Evolutionary conservation across 2,329 filamentous ascomycete species (phyloP), one percentile per base, ranked within the genome.

Genomic region (Colletotrichum sp.): DNA sequence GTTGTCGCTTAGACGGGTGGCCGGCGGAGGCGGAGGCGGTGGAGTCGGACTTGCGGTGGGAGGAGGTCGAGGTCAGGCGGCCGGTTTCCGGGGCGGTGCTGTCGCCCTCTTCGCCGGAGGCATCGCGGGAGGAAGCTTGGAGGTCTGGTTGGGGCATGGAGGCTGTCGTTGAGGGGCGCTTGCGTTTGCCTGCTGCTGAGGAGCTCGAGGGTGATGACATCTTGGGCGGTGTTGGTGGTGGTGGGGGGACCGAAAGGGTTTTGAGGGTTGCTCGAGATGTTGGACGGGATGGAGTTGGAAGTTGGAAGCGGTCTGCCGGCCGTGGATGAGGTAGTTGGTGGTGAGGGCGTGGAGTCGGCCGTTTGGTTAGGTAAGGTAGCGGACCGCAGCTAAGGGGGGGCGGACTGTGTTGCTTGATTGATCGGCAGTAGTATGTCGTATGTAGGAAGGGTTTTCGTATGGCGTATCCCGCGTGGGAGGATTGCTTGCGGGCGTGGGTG

Each of bases 101-200:
- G 80, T 94, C 93, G 80, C 91, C 93, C 83, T 96, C 95, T 86
- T 98, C 95, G 78, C 90, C 94, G 18, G 95, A 96, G 76, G 94
- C 94, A 86, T 97, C 95, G 82, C 94, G 92, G 43, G 95, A 96
- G 21, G 94, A 95, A 43, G 94, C 91, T 79, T 93, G 89, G 66
- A 92, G 79, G 85, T 84, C 61, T 81, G 79, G 76, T 79, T 72
- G 76, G 82, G 77, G 88, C 82, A 79, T 88, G 67, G 86, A 84
- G 76, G 84, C 88, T 78, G 88, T 85, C 77, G 89, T 90, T 75
- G 87, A 87, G 71, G 90, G 91, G 84, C 96, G 93, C 91, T 98
- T 98, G 85, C 96, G 94, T 89, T 98, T 98, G 80, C 89, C 90
- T 78, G 86, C 87, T 77, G 88, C 86, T 73, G 88, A 86, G 26